Percentiles rank a stretch among this genome's conserved stretches.
phyloP scores from a whole-genome alignment of 768 basidiomycete species.

The Suillus hirtellus region DNA sequence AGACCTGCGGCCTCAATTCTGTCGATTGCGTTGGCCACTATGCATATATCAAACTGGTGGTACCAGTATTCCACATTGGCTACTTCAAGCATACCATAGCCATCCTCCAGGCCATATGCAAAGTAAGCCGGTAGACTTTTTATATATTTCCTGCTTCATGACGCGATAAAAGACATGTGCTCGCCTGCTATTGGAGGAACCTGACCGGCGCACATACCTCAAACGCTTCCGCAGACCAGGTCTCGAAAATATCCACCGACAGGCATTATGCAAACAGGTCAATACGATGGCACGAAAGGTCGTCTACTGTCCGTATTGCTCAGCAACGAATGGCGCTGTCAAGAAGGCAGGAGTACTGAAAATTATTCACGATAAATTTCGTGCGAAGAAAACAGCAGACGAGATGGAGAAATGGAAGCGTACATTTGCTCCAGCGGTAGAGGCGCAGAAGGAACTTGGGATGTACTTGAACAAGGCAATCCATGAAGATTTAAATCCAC shows the following conservation, averaged over 20 bases:
- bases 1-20: constrained; percentile 89
- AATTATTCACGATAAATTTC: constrained; percentile 97
- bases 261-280: constrained; percentile 78
- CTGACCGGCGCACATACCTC: constrained; percentile 80
- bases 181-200: constrained; percentile 84
- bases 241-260: constrained; percentile 91
- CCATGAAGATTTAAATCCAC: constrained; percentile 90
- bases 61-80: constrained; percentile 98
- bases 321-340: constrained; percentile 90
- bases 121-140: constrained; percentile 47
- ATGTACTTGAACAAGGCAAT: constrained; percentile 85
- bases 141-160: neutral
- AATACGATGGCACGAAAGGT: constrained; percentile 87
- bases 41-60: constrained; percentile 94
- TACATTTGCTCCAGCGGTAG: constrained; percentile 78
- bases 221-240: constrained; percentile 88
- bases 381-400: constrained; percentile 88
- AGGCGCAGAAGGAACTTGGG: constrained; percentile 83
- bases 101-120: constrained; percentile 95
- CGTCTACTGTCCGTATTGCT: constrained; percentile 90
- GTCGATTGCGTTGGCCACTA: constrained; percentile 98
- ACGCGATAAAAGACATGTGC: constrained; percentile 73
- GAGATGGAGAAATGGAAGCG: constrained; percentile 87
- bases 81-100: constrained; percentile 96
- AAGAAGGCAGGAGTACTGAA: constrained; percentile 95